Base-by-base conservation (phyloP, 2,329 filamentous ascomycete genomes). In the Colletotrichum navitas region DNA sequence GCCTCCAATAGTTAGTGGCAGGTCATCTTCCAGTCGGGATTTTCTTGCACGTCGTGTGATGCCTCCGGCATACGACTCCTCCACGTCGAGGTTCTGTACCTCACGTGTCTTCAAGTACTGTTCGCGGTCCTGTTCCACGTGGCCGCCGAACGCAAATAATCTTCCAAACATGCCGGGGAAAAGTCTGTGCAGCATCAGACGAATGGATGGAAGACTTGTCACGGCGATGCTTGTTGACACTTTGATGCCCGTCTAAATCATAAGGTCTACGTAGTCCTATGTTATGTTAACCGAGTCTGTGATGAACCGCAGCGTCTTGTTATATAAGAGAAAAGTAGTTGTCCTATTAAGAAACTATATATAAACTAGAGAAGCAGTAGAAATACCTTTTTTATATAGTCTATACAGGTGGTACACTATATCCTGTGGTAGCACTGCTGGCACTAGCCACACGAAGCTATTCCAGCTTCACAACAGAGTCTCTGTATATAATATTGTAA, bases 201-300 rank as follows among this genome's bases (percentile, higher is more conserved):
- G 79, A n/a, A 83, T 82, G 0, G 79, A 80, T 2, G 83, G 83
- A 5, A 84, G 75, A 58, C 81, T 83, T 45, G 79, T 79, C 29
- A 83, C 80, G 43, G 84, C 78, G 45, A 84, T 78, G 32, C 82
- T 79, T 0, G 81, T 77, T 2, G 82, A 79, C 16, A 83, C 76
- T 73, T 85, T 83, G 32, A 84, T 72, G 1, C 81, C 82, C 7
- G 80, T 81, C 83, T 83, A 85, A 45, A 85, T 76, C 32, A 83
- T 69, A 10, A 78, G 76, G 72, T 82, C 78, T 16, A 80, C 80
- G 51, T 83, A 82, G 73, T 83, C 80, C 81, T 80, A 83, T 0
- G 81, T 80, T 5, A 82, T 80, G 60, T 83, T 82, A 16, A 74
- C 68, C 26, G 77, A 80, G 10, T n/a, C n/a, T n/a, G n/a, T n/a